Base-by-base conservation (phyloP, 2,329 filamentous ascomycete genomes). In the Fusarium sp. region DNA sequence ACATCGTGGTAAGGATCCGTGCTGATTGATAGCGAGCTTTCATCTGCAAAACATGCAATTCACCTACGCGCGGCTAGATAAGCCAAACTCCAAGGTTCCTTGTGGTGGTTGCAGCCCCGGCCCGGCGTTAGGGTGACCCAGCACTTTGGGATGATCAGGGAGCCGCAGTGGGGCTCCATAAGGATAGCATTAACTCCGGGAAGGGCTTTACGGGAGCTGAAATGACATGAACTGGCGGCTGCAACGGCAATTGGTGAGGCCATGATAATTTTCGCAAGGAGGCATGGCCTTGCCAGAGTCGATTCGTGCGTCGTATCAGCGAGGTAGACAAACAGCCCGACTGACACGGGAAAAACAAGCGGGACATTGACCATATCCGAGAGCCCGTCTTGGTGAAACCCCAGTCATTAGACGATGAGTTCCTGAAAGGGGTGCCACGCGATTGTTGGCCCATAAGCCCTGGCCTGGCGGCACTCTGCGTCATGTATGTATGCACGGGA, bases 81-180 rank as follows among this genome's bases (percentile, higher is more conserved):
- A 54, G 50, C 27, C 27, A 31, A 20, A 31, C 50, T 54, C 27
- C 50, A 54, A 54, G 27, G 50, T 31, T 54, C 50, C 61, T 34
- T 61, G 63, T 75, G 72, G 70, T 77, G 74, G 76, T 70, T 77
- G 72, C 70, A 71, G 60, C 54, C 70, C 72, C 57, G 70, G 72
- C 69, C 72, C 71, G 62, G 40, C 67, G 20, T 76, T 76, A 76
- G 71, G 71, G 66, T 59, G 65, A 76, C 72, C 74, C 74, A 67
- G 74, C 69, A 57, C 61, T 62, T 76, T 75, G 74, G 74, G 62
- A 76, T 75, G 54, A 57, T 69, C 66, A 67, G 59, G 54, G 68
- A 66, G 64, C 67, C 70, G 63, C 52, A 75, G 74, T 76, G 74
- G 74, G 74, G 69, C 70, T n/a, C 22, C 22, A 50, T 27, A 50